phyloP scores from a whole-genome alignment of 2,329 filamentous ascomycete species.

The Trematosphaeria pertusa region DNA sequence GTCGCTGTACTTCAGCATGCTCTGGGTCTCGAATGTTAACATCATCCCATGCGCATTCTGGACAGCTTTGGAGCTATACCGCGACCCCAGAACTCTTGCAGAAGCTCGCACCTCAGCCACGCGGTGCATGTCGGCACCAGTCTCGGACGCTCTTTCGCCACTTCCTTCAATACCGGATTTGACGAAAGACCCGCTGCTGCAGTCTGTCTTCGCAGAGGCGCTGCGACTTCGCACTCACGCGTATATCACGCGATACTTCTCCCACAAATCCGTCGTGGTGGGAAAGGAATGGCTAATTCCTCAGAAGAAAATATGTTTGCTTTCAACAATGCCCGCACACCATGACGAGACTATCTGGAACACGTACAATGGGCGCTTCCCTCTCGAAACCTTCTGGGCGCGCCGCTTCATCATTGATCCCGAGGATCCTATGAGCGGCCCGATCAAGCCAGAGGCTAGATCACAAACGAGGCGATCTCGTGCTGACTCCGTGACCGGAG shows the following conservation, averaged over 20 bases:
- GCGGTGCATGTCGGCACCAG: not conserved
- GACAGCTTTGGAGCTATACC: slow-evolving; percentile 29
- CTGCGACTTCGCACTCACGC: slow-evolving; percentile 34
- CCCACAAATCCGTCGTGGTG: not conserved
- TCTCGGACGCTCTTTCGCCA: not conserved
- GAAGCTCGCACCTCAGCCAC: not conserved
- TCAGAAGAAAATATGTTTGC: slow-evolving; percentile 29
- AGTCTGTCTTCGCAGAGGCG: slow-evolving; percentile 47
- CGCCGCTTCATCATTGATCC: slow-evolving; percentile 36
- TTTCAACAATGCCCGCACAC: slow-evolving; percentile 31
- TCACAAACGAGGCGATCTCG: not conserved
- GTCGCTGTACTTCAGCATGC: slow-evolving; percentile 6
- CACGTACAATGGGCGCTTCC: slow-evolving; percentile 26
- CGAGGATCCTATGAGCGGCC: not conserved
- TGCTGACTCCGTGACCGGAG: not conserved
- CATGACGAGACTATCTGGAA: slow-evolving; percentile 41
- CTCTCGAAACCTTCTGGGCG: slow-evolving; percentile 43
- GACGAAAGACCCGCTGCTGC: slow-evolving; percentile 29
- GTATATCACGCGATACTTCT: slow-evolving; percentile 22
- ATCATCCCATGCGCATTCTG: slow-evolving; percentile 17
- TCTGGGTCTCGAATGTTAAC: slow-evolving; percentile 12
- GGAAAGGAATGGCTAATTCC: slow-evolving; percentile 31
- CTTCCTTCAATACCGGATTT: not conserved
- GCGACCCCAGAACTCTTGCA: slow-evolving; percentile 19
- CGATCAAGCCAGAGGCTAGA: not conserved